Evolutionary conservation across 495 filamentous ascomycete species (phyloP), one percentile per base, ranked within the genome.

Genomic region (Aspergillus campestris): DNA sequence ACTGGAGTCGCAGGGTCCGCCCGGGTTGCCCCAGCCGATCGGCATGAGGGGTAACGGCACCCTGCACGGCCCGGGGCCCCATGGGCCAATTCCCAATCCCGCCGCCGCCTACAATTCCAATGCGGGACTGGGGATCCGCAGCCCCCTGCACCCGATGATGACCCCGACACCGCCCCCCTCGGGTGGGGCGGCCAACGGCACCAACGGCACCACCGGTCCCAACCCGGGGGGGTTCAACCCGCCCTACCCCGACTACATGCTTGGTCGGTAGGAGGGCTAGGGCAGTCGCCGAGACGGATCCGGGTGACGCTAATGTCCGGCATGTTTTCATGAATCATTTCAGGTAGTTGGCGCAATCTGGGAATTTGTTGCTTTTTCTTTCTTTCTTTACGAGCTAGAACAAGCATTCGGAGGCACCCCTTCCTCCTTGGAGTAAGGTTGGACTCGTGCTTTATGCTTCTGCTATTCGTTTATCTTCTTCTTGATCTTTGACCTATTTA

Each of bases 221-320:
- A 70, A 70, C 51, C 48, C 70, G 57, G 68, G 70, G 35, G 67
- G 65, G 38, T 70, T 57, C 51, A 71, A 65, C 53, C 61, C 59
- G 40, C 71, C 66, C 46, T 78, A 75, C 62, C 74, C 73, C 39
- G 73, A 77, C 55, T 78, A 77, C 55, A 80, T 80, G 76, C 75
- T 79, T 74, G 76, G 76, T 51, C 71, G 75, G 47, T 80, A 65
- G 44, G 64, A 47, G 30, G 40, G 49, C 2, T 24, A 4, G 18
- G 18, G 18, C 2, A 24, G 18, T 24, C 4, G 18, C 4, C 27
- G 28, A 49, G 52, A 48, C 37, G n/a, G 45, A 40, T 47, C 46
- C 35, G 30, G 24, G 52, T 45, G 57, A 52, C 54, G 52, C 64
- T 69, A 53, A 73, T 67, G 70, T 64, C 65, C 64, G 67, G 61